Base-by-base conservation (phyloP, 2,329 filamentous ascomycete species). In the Epichloe hybrida region DNA sequence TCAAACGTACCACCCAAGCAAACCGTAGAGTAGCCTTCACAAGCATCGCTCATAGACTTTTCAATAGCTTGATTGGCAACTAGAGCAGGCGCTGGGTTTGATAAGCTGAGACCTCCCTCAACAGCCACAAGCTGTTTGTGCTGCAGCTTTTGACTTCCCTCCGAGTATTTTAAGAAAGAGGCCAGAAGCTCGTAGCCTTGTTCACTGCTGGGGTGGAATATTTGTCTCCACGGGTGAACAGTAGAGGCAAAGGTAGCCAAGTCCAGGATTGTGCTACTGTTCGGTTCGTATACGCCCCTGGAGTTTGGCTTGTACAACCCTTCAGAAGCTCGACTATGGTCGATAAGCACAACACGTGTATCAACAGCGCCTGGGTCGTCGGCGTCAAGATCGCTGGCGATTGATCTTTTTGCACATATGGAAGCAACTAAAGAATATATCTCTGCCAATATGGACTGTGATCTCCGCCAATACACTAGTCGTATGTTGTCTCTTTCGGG, bases 1-100 rank as follows among this genome's bases (percentile, higher is more conserved):
- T 98, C 93, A 67, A 97, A 98, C 0, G 93, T 98, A 9, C 93
- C 93, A 34, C 91, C 93, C 12, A 97, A 79, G 49, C 84, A 87
- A 47, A 94, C 84, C 3, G 56, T 61, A 3, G 54, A 52, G 53
- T 66, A 67, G 0, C 58, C 57, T 3, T 50, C 49, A 5, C 51
- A 49, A 13, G 50, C 50, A 3, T 54, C 48, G 1, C 53, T 46
- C 7, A 17, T 15, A 38, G 11, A 17, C 15, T 20, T 17, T 13
- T 34, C 31, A 37, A 11, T 31, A 15, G 3, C 12, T 17, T 12
- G 39, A 12, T 35, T n/a, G 23, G 15, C 17, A 20, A 13, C 23
- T 39, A 1, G 45, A 31, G 8, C 35, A 39, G 1, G n/a, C 9
- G 6, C 52, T 48, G 20, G 50, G 9, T 41, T 43, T 4, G 61